Evolutionary conservation across 345 rosid species (phyloP).

Genomic region (Eucalyptus rudis): DNA sequence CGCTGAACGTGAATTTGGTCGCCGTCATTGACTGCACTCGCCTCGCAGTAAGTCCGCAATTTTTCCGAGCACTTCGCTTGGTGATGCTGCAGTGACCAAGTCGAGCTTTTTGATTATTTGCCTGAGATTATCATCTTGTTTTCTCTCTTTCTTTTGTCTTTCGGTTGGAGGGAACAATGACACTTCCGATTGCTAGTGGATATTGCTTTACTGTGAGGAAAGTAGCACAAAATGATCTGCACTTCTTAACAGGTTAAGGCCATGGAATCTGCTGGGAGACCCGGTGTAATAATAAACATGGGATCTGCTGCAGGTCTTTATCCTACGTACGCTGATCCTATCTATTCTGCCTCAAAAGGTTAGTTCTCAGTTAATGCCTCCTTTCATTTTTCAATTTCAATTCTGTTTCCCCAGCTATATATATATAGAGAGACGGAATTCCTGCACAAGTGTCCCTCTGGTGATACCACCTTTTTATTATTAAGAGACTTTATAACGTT

Average conservation of each 20-base stretch:
- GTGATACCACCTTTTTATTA: background rate
- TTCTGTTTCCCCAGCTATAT: background rate
- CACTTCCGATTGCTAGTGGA: background rate
- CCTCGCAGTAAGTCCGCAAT: constrained; percentile 48
- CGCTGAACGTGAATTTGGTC: constrained; percentile 49
- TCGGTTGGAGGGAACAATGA: background rate
- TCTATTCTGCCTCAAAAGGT: constrained; percentile 83
- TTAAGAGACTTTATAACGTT: background rate
- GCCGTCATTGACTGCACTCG: constrained; percentile 73
- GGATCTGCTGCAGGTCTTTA: constrained; percentile 87
- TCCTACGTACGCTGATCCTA: constrained; percentile 52
- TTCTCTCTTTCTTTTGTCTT: background rate
- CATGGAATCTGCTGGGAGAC: constrained; percentile 60
- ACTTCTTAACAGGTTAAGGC: constrained; percentile 42
- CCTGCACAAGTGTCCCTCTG: background rate
- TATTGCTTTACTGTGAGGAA: background rate
- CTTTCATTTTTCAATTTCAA: background rate
- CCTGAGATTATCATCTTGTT: background rate
- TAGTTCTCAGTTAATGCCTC: background rate
- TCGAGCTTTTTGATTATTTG: background rate
- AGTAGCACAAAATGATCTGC: background rate
- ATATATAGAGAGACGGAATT: background rate
- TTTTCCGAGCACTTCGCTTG: background rate
- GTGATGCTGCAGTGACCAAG: background rate
- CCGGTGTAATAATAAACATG: constrained; percentile 86